Evolutionary conservation across 768 basidiomycete species (phyloP).

Genomic region (Tricholoma matsutake): DNA sequence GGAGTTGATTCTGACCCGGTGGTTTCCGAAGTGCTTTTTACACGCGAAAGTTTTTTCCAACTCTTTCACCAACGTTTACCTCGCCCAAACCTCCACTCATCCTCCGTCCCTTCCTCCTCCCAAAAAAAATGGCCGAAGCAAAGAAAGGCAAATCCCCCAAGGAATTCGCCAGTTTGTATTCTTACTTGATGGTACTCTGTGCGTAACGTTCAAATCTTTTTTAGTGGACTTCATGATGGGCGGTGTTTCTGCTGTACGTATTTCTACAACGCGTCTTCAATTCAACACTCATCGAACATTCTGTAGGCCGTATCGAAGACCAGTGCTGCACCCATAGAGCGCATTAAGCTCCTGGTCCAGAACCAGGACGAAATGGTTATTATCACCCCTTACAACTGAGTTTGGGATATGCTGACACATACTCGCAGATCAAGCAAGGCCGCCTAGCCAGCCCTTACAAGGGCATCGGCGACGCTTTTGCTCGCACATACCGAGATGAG

Average conservation of each 20-base stretch:
- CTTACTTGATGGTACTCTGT: slow-evolving; percentile 2
- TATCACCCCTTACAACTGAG: slow-evolving; percentile 7
- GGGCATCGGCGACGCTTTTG: slow-evolving; percentile 90
- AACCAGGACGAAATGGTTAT: slow-evolving; percentile 99
- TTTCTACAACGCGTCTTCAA: background rate
- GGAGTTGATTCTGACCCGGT: slow-evolving; percentile 47
- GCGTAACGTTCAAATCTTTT: slow-evolving; percentile 19
- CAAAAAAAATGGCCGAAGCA: slow-evolving; percentile 72
- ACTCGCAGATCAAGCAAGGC: slow-evolving; percentile 91
- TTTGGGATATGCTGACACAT: slow-evolving; percentile 27
- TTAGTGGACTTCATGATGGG: slow-evolving; percentile 95
- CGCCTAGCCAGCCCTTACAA: slow-evolving; percentile 96
- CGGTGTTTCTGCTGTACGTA: slow-evolving; percentile 84
- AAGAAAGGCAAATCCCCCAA: slow-evolving; percentile 87
- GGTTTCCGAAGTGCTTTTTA: slow-evolving; percentile 47
- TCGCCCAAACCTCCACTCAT: slow-evolving; percentile 55
- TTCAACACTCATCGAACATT: slow-evolving; percentile 17
- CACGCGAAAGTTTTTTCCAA: slow-evolving; percentile 45
- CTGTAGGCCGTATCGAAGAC: slow-evolving; percentile 95
- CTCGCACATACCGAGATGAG: slow-evolving; percentile 91
- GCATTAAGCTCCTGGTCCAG: slow-evolving; percentile 97
- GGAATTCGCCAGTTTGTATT: slow-evolving; percentile 78
- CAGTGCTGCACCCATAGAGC: slow-evolving; percentile 98
- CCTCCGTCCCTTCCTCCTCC: slow-evolving; percentile 37
- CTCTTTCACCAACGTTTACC: slow-evolving; percentile 36